Evolutionary conservation across 768 basidiomycete genomes (phyloP), one percentile per base, ranked within the genome.

Genomic region (Pleurotus citrinopileatus): DNA sequence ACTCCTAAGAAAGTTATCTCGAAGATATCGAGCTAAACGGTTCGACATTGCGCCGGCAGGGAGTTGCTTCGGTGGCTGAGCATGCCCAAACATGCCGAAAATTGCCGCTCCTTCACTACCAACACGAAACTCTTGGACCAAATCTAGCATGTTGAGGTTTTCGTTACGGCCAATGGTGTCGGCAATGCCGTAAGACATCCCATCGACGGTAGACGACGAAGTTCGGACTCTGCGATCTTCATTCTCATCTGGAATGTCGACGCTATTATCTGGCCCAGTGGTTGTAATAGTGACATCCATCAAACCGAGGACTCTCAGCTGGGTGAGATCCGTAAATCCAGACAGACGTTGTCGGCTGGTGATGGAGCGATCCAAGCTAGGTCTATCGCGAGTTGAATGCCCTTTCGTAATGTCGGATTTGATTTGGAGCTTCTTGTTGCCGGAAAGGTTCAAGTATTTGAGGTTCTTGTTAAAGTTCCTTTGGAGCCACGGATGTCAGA

Each of bases 381-480:
- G 61, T 53, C 67, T 70, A 60, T 73, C 57, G 57, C 57, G 61
- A 6, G 32, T 51, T 9, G 34, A 37, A 1, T 57, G 60, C 1
- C 60, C 64, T 15, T 53, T 57, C 13, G 73, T 65, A 10, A 68
- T 63, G 45, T 90, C 88, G 0, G 89, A 86, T 68, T 93, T 96
- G 77, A 99, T 98, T 71, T 94, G 93, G 3, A 99, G 78, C 8
- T 91, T 84, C 67, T 97, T 96, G 75, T 99, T 99, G 3, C 97
- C 97, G 0, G 97, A 98, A 42, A 98, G 70, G 64, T 98, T 98
- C 65, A 99, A 90, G 67, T 97, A 98, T 54, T 84, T 84, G 54
- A 99, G 79, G 57, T 90, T 89, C 59, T 85, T 83, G 67, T 98
- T 99, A 78, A 94, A 97, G 66, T 98, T 98, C 95, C 96, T 97